phyloP scores from a whole-genome alignment of 2,329 filamentous ascomycete genomes.

The Colletotrichum musicola region DNA sequence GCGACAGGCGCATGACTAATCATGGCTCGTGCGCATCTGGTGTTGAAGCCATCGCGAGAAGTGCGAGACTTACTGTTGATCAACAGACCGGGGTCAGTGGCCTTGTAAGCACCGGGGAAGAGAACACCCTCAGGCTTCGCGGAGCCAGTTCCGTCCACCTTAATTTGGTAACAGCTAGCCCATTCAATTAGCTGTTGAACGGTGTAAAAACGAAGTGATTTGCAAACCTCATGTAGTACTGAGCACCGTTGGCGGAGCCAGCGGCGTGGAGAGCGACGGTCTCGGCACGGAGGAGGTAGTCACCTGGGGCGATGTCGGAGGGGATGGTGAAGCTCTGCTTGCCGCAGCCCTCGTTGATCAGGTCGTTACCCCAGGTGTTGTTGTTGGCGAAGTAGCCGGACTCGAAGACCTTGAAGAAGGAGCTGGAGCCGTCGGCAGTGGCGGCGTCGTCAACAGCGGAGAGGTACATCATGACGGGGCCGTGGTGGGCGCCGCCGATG shows the following conservation, averaged over 20 bases:
- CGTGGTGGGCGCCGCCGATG: slow-evolving; percentile 65
- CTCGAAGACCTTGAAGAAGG: slow-evolving; percentile 67
- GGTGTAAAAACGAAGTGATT: background rate
- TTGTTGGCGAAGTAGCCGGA: slow-evolving; percentile 48
- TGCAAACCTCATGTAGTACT: slow-evolving; percentile 48
- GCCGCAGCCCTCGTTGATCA: slow-evolving; percentile 40
- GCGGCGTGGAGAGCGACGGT: slow-evolving; percentile 65
- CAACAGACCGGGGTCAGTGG: slow-evolving; percentile 58
- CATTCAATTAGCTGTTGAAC: slow-evolving; percentile 35
- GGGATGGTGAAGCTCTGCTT: slow-evolving; percentile 52
- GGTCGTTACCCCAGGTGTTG: slow-evolving; percentile 40
- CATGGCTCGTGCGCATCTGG: too few species aligned
- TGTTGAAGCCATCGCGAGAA: background rate
- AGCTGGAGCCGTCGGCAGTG: slow-evolving; percentile 55
- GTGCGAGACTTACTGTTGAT: slow-evolving; percentile 52
- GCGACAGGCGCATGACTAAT: too few species aligned
- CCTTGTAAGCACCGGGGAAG: slow-evolving; percentile 40
- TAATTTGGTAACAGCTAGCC: slow-evolving; percentile 56
- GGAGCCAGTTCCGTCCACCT: slow-evolving; percentile 41
- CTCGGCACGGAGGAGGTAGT: slow-evolving; percentile 68
- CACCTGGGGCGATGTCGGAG: slow-evolving; percentile 58
- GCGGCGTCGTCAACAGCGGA: slow-evolving; percentile 61
- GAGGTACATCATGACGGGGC: slow-evolving; percentile 63
- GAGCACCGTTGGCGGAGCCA: slow-evolving; percentile 51
- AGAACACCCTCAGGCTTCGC: slow-evolving; percentile 42